Evolutionary conservation across 192 early-diverging fungal species (phyloP), one percentile per base, ranked within the genome.

Genomic region (Chytriomyces sp.): DNA sequence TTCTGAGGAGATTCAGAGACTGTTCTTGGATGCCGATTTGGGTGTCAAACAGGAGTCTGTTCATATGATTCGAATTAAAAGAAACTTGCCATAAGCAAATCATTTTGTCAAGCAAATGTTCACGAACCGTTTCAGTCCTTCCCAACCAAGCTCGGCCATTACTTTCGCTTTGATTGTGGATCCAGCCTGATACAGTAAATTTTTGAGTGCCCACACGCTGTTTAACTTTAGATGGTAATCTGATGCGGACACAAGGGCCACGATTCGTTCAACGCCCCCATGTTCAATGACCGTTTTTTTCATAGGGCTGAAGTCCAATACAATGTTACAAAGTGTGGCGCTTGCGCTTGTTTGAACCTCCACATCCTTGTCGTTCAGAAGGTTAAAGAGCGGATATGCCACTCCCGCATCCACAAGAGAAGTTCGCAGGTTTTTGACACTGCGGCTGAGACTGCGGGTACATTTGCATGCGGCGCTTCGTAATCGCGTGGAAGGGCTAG

Each of bases 301-400:
- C 92, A 95, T 93, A 0, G 94, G 93, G 10, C 91, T 91, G 65
- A 96, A 93, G 61, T 94, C 94, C 23, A 96, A 76, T 6, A 93
- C 91, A 53, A 96, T 86, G 65, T 96, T 96, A 80, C 95, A 95
- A 2, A 96, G 75, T 0, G 92, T 91, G 6, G 92, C 95, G 50
- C 87, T 90, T 5, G 93, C 94, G 11, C 84, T 85, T 43, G 87
- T 85, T 49, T 90, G 89, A 0, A 94, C 92, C 8, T 86, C 82
- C 5, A 82, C 76, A 50, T 86, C 87, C 44, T 83, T 79, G 80
- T 94, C 93, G 6, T 82, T 77, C 16, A 95, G 79, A 1, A 95
- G 75, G 81, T 86, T 82, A 71, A 93, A 89, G 47, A 96, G 79
- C 20, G 93, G 92, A 6, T 71, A 26, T 13, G 87, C 89, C 0